Percentiles rank a stretch among this genome's conserved stretches.
Conservation (phyloP, 441 rosid species). For the Aquilaria agallochum region DNA sequence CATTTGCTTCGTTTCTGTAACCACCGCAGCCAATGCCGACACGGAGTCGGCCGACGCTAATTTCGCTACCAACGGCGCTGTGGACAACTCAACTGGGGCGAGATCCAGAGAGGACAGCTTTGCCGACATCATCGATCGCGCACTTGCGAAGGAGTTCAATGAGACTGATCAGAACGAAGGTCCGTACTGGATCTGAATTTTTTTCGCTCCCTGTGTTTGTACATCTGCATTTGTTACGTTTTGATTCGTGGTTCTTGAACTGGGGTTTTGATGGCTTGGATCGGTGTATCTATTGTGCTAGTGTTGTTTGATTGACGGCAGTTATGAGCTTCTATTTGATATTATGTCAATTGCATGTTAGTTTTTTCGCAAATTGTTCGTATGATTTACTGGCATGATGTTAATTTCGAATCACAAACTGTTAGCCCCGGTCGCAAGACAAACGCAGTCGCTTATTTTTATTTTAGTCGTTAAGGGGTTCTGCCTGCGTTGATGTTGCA, state of each 20-base stretch:
- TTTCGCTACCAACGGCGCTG: constrained; percentile 44
- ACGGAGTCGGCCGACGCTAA: constrained; percentile 37
- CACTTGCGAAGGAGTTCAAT: constrained; percentile 88
- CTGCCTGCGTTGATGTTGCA: no score
- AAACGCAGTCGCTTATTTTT: no score
- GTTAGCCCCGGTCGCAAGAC: no score
- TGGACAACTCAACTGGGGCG: constrained; percentile 39
- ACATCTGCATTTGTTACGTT: not conserved
- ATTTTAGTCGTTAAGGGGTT: no score
- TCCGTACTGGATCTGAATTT: constrained; percentile 49
- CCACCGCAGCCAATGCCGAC: constrained; percentile 25
- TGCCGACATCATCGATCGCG: constrained; percentile 90
- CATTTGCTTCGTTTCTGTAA: constrained; percentile 31
- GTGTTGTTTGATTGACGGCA: constrained; percentile 5
- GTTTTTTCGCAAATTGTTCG: no score
- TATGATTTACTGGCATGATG: no score
- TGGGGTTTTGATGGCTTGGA: constrained; percentile 8
- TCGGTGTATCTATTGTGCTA: not conserved
- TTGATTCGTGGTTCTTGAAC: not conserved
- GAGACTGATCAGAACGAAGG: constrained; percentile 87
- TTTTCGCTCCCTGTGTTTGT: constrained; percentile 1
- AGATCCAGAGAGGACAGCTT: constrained; percentile 81
- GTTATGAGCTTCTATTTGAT: no score
- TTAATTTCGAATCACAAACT: no score
- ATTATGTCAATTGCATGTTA: no score